A percentile compares a stretch with the other conserved stretches of the same genome.
These are phyloP conservation scores for Colletotrichum sp. DNA, from an alignment of 2,329 filamentous ascomycete genomes.

Conservation along the genomic window DNA sequence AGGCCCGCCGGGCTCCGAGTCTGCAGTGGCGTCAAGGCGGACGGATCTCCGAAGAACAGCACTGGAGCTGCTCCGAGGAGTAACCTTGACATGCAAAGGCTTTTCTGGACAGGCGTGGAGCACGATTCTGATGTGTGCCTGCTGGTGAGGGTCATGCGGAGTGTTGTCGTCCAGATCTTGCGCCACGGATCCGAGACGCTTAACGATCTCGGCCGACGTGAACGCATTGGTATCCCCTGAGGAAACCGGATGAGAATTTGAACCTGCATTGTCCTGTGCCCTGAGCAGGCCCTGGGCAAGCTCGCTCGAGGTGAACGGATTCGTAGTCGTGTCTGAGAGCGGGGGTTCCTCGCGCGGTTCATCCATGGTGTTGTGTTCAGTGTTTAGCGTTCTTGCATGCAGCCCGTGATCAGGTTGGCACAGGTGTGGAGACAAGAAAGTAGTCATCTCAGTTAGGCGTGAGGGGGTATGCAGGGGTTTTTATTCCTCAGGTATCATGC, in stretches of 20 bases:
- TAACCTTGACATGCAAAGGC: background rate
- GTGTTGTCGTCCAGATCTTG: background rate
- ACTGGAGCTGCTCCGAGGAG: background rate
- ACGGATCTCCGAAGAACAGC: background rate
- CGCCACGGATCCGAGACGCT: background rate
- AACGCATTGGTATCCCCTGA: background rate
- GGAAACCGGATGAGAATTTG: background rate
- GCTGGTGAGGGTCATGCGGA: background rate
- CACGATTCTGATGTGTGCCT: background rate
- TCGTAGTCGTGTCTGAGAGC: background rate
- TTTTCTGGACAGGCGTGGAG: background rate
- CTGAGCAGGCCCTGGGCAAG: background rate
- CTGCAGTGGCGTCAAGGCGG: background rate
- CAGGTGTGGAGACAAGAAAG: background rate
- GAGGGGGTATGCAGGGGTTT: background rate
- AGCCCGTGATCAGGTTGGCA: background rate
- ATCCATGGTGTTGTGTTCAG: background rate
- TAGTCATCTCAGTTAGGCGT: background rate
- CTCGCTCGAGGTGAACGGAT: background rate
- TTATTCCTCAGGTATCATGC: background rate
- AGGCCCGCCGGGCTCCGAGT: background rate
- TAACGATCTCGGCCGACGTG: background rate
- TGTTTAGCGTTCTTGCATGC: background rate
- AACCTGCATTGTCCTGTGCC: background rate
- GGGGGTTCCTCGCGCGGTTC: background rate